Evolutionary conservation across 2,329 filamentous ascomycete genomes (phyloP), one percentile per base, ranked within the genome.

Genomic region (Venturia pyrina): DNA sequence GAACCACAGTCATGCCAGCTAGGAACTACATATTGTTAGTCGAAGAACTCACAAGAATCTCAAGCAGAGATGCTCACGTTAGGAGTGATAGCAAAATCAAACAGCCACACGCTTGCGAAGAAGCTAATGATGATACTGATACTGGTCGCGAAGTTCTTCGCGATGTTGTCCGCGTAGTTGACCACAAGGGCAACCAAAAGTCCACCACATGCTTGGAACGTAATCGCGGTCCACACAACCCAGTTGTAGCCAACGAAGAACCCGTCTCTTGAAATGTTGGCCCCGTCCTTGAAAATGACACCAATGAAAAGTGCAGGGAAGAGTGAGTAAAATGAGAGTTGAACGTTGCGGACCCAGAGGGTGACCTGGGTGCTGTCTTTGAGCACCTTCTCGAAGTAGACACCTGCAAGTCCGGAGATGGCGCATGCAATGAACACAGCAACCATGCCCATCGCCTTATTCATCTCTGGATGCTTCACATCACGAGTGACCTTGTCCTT

Each of bases 201-300:
- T 32, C 93, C 95, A 41, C 93, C 93, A 44, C 88, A 78, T 0
- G 93, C 90, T 75, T 99, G 95, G 67, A 95, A 83, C 6, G 87
- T 74, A 70, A 98, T 90, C 5, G 92, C 89, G 5, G 86, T 82
- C 92, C 93, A 97, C 3, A 98, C 93, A 24, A 93, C 83, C 82
- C 86, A 89, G 74, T 96, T 97, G 78, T 98, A 99, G 2, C 95
- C 95, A 66, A 90, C 89, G 71, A 99, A 98, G 77, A 98, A 96
- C 15, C 95, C 95, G 68, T 90, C 87, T 75, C 89, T 86, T 34
- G 88, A 83, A 69, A 99, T 92, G 50, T 89, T 88, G 68, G 87
- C 85, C 34, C 93, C 95, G 70, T 99, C 95, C 69, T 91, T 90
- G 78, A 90, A 90, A 2, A 96, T 78, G 6, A 98, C 88, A 1